These are phyloP conservation scores for Melaleuca alternifolia DNA, from an alignment of 345 rosid species.

Conservation along the genomic window DNA sequence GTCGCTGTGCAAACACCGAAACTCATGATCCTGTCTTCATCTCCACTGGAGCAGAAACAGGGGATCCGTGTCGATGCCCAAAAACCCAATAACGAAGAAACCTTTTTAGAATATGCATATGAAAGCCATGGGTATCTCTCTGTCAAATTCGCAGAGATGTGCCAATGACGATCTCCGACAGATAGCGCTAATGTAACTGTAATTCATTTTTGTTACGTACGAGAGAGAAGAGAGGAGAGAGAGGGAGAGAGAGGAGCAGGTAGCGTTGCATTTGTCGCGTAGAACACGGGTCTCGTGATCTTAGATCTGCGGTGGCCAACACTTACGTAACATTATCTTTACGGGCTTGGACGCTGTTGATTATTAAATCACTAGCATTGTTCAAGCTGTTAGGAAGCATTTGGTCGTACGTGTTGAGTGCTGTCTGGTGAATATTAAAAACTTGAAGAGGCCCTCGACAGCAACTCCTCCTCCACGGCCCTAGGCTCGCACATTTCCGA, in stretches of 20 bases:
- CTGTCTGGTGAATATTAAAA: too few relatives aligned
- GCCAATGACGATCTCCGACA: background rate
- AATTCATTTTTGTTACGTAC: background rate
- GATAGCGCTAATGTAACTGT: too few relatives aligned
- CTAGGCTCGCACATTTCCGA: too few relatives aligned
- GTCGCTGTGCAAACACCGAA: background rate
- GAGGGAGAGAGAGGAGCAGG: background rate
- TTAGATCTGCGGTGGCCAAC: background rate
- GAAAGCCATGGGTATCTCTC: background rate
- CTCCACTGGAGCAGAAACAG: background rate
- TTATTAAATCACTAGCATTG: background rate
- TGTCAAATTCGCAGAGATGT: background rate
- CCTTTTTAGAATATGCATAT: background rate
- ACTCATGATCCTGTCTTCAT: background rate
- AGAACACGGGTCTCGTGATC: background rate
- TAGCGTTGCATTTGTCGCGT: background rate
- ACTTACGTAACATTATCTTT: background rate
- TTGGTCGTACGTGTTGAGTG: fast-evolving
- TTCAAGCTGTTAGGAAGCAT: background rate
- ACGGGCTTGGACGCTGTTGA: background rate
- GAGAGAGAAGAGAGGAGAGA: background rate
- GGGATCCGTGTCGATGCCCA: background rate
- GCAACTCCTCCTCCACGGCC: background rate
- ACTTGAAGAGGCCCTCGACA: background rate
- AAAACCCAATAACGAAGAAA: background rate